Evolutionary conservation across 441 rosid species (phyloP), one percentile per base, ranked within the genome.

Genomic region (Gossypium gossypioides): DNA sequence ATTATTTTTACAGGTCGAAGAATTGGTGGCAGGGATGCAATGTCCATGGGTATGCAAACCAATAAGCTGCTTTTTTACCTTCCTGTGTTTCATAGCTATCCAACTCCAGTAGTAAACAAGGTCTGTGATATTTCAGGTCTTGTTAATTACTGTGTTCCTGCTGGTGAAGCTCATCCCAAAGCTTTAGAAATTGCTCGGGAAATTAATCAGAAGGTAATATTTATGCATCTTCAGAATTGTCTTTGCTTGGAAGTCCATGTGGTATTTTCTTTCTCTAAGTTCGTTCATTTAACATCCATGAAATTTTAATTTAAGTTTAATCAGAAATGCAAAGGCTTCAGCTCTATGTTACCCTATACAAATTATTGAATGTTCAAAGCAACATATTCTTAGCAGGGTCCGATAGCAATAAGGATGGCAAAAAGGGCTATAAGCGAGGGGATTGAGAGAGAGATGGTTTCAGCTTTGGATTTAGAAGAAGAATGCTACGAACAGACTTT

Each of bases 151-250:
- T 84, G 85, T 79, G 96, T 87, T 55, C 83, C 86, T 24, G 84
- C 90, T 0, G 92, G 97, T 54, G 89, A 86, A 72, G 89, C 91
- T 77, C 90, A 80, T 75, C 16, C 50, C 55, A 91, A 89, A 84
- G 98, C 93, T 27, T 83, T 90, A 51, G 92, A 89, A 78, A 77
- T 93, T 74, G 98, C 97, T 24, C 83, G 83, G 54, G 88, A 87
- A 81, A 90, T 93, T 61, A 94, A 82, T 79, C 81, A 86, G 75
- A 94, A 94, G 91, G 95, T 89, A 74, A 27, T 27, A 19, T 46
- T 32, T 68, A 16, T 22, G 24, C 42, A 37, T 42, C 68, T 58
- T 54, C 1, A 48, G 29, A 16, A 46, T 19, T 29, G 37, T 62
- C 19, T 67, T 32, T 73, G 13, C 56, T 6, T 37, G 27, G 27